Evolutionary conservation across 2,329 filamentous ascomycete genomes (phyloP).

Genomic region (Hymenoscyphus linearis): DNA sequence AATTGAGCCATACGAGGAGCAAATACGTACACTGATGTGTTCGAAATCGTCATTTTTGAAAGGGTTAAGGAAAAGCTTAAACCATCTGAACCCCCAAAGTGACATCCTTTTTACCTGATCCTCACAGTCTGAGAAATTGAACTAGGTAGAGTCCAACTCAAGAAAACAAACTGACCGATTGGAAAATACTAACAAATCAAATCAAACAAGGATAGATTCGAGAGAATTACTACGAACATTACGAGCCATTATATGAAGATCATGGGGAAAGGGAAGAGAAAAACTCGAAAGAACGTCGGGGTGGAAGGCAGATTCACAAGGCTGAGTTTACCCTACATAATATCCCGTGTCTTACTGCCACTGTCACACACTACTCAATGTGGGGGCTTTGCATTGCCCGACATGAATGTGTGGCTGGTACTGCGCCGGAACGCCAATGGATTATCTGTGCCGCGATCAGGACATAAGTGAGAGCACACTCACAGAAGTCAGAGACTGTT

Average conservation of each 20-base stretch:
- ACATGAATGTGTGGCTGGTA: neutral
- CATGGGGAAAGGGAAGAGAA: neutral
- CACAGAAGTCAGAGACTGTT: no score
- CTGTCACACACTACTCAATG: neutral
- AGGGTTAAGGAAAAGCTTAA: conserved; percentile 22
- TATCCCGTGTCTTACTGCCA: neutral
- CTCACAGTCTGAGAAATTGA: neutral
- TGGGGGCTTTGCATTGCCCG: neutral
- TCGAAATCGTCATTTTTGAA: conserved; percentile 21
- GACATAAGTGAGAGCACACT: no score
- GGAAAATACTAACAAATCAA: neutral
- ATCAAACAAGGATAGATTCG: neutral
- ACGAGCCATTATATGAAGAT: neutral
- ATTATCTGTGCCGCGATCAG: no score
- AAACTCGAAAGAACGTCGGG: neutral
- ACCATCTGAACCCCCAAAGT: conserved; percentile 23
- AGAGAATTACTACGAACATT: neutral
- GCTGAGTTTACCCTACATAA: neutral
- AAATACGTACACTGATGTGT: conserved; percentile 17
- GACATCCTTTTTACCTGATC: conserved; percentile 9
- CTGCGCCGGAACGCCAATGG: no score
- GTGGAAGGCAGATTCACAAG: neutral
- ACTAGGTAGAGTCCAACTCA: neutral
- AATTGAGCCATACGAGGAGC: no score
- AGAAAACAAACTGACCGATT: neutral